phyloP scores from a whole-genome alignment of 192 early-diverging fungal genomes.

The Entophlyctis luteolus region DNA sequence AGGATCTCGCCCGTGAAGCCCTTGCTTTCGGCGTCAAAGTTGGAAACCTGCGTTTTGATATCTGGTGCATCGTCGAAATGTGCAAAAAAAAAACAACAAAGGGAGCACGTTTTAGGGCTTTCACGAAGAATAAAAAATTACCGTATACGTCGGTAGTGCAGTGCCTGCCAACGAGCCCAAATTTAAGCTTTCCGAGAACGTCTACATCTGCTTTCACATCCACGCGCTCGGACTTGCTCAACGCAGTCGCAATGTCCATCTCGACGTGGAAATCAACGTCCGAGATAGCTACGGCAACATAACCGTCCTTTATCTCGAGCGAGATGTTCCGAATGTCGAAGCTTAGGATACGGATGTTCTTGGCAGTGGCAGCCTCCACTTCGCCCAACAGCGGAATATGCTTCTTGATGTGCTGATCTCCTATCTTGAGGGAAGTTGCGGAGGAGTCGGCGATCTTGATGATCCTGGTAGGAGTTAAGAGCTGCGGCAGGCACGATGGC shows the following conservation, averaged over 20 bases:
- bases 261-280: slow-evolving; percentile 15
- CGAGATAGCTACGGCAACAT: not conserved
- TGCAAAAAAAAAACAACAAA: not conserved
- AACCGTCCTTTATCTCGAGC: slow-evolving; percentile 16
- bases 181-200: slow-evolving; percentile 13
- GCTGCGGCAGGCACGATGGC: too few species aligned
- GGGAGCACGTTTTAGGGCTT: not conserved
- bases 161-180: not conserved
- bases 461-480: too few species aligned
- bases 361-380: slow-evolving; percentile 11
- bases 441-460: slow-evolving; percentile 14
- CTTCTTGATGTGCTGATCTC: slow-evolving; percentile 27
- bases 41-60: not conserved
- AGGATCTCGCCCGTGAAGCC: slow-evolving; percentile 10
- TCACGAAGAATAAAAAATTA: not conserved
- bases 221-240: slow-evolving; percentile 1
- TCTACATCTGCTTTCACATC: not conserved
- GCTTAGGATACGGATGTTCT: slow-evolving; percentile 2
- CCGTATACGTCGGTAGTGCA: slow-evolving; percentile 16
- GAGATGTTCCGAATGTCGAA: not conserved
- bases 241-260: slow-evolving; percentile 2
- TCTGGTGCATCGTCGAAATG: not conserved
- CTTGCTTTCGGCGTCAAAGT: slow-evolving; percentile 19
- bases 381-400: slow-evolving; percentile 4
- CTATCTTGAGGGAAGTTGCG: slow-evolving; percentile 5